Conservation (phyloP, 2,329 filamentous ascomycete species). For the Diplodia seriata region DNA sequence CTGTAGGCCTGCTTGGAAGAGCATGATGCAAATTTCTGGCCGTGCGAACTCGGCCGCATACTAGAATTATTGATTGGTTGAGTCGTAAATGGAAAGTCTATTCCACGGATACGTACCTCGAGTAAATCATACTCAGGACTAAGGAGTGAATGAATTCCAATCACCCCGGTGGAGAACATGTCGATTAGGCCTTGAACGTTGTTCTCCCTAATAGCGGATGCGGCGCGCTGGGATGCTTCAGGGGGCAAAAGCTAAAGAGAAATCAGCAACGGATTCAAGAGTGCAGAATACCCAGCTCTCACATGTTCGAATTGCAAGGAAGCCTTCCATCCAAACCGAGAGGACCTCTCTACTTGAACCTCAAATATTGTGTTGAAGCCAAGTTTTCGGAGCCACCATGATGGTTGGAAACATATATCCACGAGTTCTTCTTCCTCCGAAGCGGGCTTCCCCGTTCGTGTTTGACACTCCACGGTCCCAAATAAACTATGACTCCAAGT, state of each 20-base stretch:
- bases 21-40: neutral
- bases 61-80: neutral
- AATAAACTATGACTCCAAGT: neutral
- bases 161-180: neutral
- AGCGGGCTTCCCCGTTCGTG: neutral
- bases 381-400: constrained; percentile 10
- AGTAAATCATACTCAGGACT: rapidly evolving
- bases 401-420: neutral
- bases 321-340: neutral
- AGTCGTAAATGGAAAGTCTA: neutral
- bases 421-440: neutral
- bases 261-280: neutral
- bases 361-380: neutral
- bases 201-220: rapidly evolving
- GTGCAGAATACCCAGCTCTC: neutral
- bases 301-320: neutral
- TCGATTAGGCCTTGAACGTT: neutral
- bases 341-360: neutral
- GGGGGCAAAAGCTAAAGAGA: neutral
- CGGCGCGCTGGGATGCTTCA: rapidly evolving
- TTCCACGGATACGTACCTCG: neutral
- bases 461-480: neutral
- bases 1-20: neutral
- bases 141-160: neutral
- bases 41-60: neutral